A percentile compares a stretch with the other conserved stretches of the same genome.
phyloP scores from a whole-genome alignment of 2,329 filamentous ascomycete genomes.

The Fusarium irregulare region DNA sequence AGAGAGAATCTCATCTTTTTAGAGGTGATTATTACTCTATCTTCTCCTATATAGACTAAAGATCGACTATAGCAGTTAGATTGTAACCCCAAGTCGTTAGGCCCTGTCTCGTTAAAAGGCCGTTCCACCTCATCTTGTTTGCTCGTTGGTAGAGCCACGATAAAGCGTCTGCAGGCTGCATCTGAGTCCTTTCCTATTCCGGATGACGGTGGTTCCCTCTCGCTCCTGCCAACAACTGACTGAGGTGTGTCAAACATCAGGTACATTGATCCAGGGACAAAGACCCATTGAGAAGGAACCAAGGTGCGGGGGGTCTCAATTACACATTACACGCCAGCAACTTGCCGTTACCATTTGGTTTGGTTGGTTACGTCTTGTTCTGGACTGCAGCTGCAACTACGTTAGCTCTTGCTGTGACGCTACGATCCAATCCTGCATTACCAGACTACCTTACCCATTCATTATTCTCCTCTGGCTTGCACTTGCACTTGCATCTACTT shows the following conservation, averaged over 20 bases:
- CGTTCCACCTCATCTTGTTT: slow-evolving; percentile 32
- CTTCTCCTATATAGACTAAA: background rate
- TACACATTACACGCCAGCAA: slow-evolving; percentile 16
- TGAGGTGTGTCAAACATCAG: slow-evolving; percentile 38
- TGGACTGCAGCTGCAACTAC: slow-evolving; percentile 4
- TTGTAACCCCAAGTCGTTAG: slow-evolving; percentile 23
- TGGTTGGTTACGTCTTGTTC: background rate
- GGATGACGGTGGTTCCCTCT: slow-evolving; percentile 30
- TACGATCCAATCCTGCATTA: slow-evolving; percentile 5
- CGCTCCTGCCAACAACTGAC: slow-evolving; percentile 25
- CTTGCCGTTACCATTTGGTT: background rate
- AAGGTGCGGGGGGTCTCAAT: slow-evolving; percentile 31
- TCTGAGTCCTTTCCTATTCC: slow-evolving; percentile 40
- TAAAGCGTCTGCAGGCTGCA: slow-evolving; percentile 32
- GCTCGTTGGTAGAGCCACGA: slow-evolving; percentile 33
- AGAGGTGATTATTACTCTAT: background rate
- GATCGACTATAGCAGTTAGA: slow-evolving; percentile 17
- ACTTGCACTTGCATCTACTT: slow-evolving; percentile 31
- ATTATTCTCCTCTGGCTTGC: slow-evolving; percentile 29
- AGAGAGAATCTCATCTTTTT: background rate
- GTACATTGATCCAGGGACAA: slow-evolving; percentile 39
- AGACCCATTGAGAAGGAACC: slow-evolving; percentile 9
- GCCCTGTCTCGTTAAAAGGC: slow-evolving; percentile 25
- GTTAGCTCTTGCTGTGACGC: slow-evolving; percentile 21
- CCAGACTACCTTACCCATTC: slow-evolving; percentile 5